A percentile compares a stretch with the other conserved stretches of the same genome.
Conservation (phyloP, 495 filamentous ascomycete genomes). For the Clavariopsis aquatica region DNA sequence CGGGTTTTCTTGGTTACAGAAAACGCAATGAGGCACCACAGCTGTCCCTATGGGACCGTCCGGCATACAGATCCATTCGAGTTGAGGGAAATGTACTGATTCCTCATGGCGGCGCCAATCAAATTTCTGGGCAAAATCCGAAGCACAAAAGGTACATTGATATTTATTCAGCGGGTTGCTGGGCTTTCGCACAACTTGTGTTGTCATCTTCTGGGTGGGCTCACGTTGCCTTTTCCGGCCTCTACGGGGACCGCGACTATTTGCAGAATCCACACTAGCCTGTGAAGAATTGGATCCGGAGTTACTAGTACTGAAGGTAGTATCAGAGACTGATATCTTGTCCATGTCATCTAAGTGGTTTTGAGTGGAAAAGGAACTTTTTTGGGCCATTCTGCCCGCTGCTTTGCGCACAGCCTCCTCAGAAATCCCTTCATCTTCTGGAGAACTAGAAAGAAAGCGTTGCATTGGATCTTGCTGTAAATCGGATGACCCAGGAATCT, state of each 20-base stretch:
- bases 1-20: slow-evolving; percentile 12
- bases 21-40: slow-evolving; percentile 12
- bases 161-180: slow-evolving; percentile 21
- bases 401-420: slow-evolving; percentile 25
- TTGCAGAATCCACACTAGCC: slow-evolving; percentile 28
- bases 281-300: slow-evolving; percentile 23
- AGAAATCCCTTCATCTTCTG: slow-evolving; percentile 34
- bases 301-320: slow-evolving; percentile 19
- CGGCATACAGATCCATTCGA: slow-evolving; percentile 34
- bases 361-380: neutral
- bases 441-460: slow-evolving; percentile 33
- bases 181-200: slow-evolving; percentile 13
- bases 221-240: slow-evolving; percentile 32
- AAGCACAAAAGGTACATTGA: slow-evolving; percentile 34
- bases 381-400: neutral
- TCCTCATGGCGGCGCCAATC: slow-evolving; percentile 38
- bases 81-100: slow-evolving; percentile 36
- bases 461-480: slow-evolving; percentile 28
- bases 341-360: slow-evolving; percentile 5
- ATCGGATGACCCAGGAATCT: neutral
- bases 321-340: slow-evolving; percentile 17
- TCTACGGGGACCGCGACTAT: slow-evolving; percentile 24
- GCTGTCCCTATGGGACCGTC: slow-evolving; percentile 3
- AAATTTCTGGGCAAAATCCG: slow-evolving; percentile 32
- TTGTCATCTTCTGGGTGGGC: neutral